A percentile compares a stretch with the other conserved stretches of the same genome.
These are phyloP conservation scores for Ziziphus jujuba DNA, from an alignment of 306 rosid species.

Conservation along the genomic window DNA sequence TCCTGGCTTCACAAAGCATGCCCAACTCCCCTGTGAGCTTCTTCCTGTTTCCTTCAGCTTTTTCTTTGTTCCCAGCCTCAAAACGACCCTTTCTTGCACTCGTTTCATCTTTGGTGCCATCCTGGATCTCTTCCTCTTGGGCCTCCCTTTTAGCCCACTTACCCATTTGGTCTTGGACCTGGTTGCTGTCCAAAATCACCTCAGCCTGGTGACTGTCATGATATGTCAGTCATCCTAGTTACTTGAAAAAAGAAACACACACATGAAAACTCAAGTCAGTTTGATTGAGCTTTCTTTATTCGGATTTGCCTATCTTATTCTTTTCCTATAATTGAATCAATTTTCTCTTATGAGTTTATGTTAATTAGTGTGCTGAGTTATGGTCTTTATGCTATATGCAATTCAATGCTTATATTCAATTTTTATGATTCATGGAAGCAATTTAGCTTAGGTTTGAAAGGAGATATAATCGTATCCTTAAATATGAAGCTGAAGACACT, in stretches of 20 bases:
- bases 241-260: not conserved
- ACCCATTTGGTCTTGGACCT: too few species aligned
- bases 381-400: not conserved
- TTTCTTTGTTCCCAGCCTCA: too few species aligned
- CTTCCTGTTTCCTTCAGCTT: too few species aligned
- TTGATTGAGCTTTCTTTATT: not conserved
- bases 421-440: not conserved
- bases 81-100: too few species aligned
- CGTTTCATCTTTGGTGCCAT: too few species aligned
- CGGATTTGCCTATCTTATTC: not conserved
- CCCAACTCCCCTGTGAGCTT: too few species aligned
- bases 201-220: too few species aligned
- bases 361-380: slow-evolving; percentile 16
- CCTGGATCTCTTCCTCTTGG: too few species aligned
- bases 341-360: slow-evolving; percentile 9
- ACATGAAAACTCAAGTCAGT: not conserved
- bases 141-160: too few species aligned
- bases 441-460: not conserved
- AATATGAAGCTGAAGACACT: too few species aligned
- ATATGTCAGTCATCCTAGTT: slow-evolving; percentile 4
- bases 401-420: not conserved
- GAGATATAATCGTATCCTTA: not conserved
- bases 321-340: not conserved
- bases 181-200: too few species aligned
- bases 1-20: too few species aligned